Evolutionary conservation across 306 rosid species (phyloP).

Genomic region (Mucuna pruriens): DNA sequence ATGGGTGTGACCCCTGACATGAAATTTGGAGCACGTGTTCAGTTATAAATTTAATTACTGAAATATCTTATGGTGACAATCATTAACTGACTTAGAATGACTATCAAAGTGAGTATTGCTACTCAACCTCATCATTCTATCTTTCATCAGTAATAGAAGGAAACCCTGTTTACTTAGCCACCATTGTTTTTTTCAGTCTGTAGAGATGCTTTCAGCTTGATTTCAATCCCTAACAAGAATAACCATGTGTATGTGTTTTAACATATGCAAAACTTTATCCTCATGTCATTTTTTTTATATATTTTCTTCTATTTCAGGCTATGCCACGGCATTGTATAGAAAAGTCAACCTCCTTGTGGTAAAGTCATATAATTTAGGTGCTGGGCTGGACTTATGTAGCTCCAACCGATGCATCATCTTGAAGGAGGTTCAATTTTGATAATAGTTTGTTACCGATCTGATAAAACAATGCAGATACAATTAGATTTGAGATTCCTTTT

Average conservation of each 20-base stretch:
- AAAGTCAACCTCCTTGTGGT: neutral
- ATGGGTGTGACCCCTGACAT: neutral
- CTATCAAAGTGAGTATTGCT: neutral
- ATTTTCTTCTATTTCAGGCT: neutral
- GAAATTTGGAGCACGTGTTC: neutral
- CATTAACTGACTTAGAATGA: neutral
- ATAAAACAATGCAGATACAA: neutral
- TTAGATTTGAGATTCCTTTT: neutral
- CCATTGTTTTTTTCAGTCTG: neutral
- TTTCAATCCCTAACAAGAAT: neutral
- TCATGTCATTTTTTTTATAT: neutral
- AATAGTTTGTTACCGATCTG: neutral
- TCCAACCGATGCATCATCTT: neutral
- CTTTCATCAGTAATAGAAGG: neutral
- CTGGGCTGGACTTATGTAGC: neutral
- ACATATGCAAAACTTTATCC: neutral
- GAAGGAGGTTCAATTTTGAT: neutral
- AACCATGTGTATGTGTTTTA: neutral
- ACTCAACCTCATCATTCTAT: neutral
- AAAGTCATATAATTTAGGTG: neutral
- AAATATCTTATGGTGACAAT: neutral
- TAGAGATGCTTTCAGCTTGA: neutral
- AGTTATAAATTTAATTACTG: neutral
- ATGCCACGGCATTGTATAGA: neutral
- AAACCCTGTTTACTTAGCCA: neutral